Percentiles rank a stretch among this genome's conserved stretches.
phyloP scores from a whole-genome alignment of 1,284 basidiomycete species.

The Tylopilus orsonianus region DNA sequence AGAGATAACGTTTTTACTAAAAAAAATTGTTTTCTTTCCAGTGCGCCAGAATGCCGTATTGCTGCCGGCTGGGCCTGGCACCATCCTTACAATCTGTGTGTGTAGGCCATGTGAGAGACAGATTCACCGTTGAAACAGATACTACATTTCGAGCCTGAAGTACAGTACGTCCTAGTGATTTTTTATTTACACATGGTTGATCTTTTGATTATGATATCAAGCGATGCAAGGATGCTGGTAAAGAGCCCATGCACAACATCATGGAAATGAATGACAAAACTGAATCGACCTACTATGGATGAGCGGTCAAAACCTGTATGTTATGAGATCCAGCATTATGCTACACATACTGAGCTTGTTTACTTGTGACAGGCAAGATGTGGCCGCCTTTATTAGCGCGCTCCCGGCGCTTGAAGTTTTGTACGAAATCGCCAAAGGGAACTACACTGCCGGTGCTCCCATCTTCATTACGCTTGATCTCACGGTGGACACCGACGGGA shows the following conservation, averaged over 20 bases:
- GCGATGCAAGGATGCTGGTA: conserved; percentile 78
- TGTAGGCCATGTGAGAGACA: conserved; percentile 97
- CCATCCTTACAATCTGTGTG: too few species aligned
- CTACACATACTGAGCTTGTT: neutral
- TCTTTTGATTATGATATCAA: conserved; percentile 61
- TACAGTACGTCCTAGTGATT: conserved; percentile 30
- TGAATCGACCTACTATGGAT: conserved; percentile 83
- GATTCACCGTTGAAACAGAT: conserved; percentile 94
- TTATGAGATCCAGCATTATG: neutral
- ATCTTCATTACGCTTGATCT: conserved; percentile 52
- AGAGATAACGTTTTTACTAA: too few species aligned
- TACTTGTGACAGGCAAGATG: neutral
- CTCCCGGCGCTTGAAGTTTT: conserved; percentile 84
- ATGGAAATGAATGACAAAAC: conserved; percentile 97
- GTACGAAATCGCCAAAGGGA: conserved; percentile 68
- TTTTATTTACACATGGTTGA: conserved; percentile 4
- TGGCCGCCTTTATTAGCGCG: neutral
- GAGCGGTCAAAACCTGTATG: conserved; percentile 34
- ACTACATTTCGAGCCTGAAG: conserved; percentile 90
- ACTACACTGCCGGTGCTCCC: too few species aligned
- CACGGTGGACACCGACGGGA: conserved; percentile 86
- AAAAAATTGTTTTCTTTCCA: too few species aligned
- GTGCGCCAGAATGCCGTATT: too few species aligned
- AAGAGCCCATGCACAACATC: conserved; percentile 91
- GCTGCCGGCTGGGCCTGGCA: too few species aligned